These are phyloP conservation scores for Starmerella apis DNA, from an alignment of 805 yeast genomes.

Conservation along the genomic window DNA sequence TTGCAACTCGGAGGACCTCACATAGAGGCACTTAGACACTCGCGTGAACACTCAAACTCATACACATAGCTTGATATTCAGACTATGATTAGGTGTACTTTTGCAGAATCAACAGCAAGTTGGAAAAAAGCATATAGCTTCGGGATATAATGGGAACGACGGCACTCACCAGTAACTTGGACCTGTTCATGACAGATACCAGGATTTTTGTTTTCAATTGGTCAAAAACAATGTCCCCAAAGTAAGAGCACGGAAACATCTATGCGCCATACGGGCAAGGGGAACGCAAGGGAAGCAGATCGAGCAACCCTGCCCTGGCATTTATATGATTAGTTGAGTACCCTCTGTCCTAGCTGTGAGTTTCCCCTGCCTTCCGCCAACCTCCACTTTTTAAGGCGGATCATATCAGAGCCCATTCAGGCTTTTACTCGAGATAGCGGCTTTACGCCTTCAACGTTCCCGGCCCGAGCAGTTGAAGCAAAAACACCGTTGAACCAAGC, in stretches of 20 bases:
- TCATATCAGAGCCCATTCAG: neutral
- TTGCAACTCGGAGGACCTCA: no score
- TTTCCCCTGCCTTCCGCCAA: neutral
- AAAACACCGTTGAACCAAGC: neutral
- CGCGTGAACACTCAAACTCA: no score
- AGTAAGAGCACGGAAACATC: neutral
- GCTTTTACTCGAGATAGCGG: neutral
- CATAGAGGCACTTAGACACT: no score
- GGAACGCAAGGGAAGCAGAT: neutral
- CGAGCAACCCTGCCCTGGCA: neutral
- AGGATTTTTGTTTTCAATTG: no score
- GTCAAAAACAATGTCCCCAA: neutral
- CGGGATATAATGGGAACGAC: no score
- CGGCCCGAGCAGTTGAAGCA: neutral
- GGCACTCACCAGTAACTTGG: no score
- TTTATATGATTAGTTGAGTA: neutral
- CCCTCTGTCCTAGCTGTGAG: neutral
- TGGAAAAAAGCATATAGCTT: no score
- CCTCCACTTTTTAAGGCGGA: neutral
- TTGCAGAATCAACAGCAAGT: no score
- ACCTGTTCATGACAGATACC: no score
- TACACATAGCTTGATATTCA: no score
- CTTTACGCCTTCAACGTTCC: neutral
- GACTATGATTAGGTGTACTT: no score
- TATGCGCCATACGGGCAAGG: neutral